Conservation (phyloP, 2,329 filamentous ascomycete genomes). For the Neoascochyta sp. region DNA sequence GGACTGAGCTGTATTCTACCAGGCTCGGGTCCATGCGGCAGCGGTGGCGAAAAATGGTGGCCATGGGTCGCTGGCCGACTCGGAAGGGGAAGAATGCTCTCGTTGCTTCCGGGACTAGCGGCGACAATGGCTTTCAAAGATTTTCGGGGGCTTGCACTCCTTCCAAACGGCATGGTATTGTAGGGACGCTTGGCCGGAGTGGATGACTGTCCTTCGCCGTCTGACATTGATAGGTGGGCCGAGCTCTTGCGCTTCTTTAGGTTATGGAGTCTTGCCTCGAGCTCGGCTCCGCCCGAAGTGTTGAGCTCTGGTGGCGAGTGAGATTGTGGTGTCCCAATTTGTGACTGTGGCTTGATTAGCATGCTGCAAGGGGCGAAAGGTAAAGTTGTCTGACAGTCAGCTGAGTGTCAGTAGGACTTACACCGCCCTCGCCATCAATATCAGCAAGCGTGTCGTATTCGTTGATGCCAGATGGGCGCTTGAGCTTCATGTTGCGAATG, state of each 20-base stretch:
- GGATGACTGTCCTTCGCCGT: slow-evolving; percentile 26
- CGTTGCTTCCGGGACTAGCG: slow-evolving; percentile 18
- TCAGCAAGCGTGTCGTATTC: slow-evolving; percentile 32
- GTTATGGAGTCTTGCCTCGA: slow-evolving; percentile 20
- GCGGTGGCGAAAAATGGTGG: slow-evolving; percentile 17
- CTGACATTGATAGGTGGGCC: slow-evolving; percentile 26
- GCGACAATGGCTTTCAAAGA: slow-evolving; percentile 23
- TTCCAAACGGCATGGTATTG: slow-evolving; percentile 23
- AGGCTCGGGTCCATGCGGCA: slow-evolving; percentile 16
- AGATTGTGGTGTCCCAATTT: slow-evolving; percentile 27
- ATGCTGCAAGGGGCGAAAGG: slow-evolving; percentile 1
- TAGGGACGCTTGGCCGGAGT: slow-evolving; percentile 30
- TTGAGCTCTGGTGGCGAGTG: slow-evolving; percentile 23
- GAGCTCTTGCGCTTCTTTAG: slow-evolving; percentile 35
- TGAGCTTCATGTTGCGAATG: slow-evolving; percentile 38
- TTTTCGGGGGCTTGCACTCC: slow-evolving; percentile 27
- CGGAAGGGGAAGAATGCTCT: slow-evolving; percentile 27
- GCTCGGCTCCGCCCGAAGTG: slow-evolving; percentile 16
- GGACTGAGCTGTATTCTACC: slow-evolving; percentile 25
- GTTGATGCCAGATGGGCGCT: slow-evolving; percentile 28
- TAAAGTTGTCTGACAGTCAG: no score
- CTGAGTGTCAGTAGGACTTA: slow-evolving; percentile 11
- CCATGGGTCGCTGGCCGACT: slow-evolving; percentile 16
- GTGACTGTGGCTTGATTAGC: slow-evolving; percentile 26
- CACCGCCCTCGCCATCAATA: slow-evolving; percentile 24